phyloP scores from a whole-genome alignment of 371 early-diverging fungal species.

The Agmasoma carcini region DNA sequence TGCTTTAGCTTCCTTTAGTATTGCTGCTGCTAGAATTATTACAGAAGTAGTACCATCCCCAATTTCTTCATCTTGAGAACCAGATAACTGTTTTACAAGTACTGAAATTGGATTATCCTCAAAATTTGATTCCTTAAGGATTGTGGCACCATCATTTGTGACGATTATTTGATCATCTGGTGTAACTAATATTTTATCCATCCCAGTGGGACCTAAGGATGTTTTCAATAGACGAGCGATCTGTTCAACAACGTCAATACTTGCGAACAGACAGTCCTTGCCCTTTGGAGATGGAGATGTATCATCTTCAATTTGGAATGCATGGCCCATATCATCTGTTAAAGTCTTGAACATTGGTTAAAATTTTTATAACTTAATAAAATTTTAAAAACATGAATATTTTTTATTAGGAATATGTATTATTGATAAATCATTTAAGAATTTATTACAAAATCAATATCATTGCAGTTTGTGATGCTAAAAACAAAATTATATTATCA shows the following conservation, averaged over 20 bases:
- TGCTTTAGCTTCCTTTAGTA: slow-evolving; percentile 84
- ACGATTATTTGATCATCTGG: slow-evolving; percentile 96
- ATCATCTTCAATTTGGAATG: slow-evolving; percentile 31
- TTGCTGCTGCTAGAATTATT: slow-evolving; percentile 88
- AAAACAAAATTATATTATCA: too few species aligned
- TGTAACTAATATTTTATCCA: slow-evolving; percentile 95
- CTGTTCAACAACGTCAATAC: slow-evolving; percentile 82
- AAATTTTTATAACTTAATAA: not conserved
- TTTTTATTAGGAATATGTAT: too few species aligned
- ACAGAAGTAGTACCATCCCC: slow-evolving; percentile 99
- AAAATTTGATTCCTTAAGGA: slow-evolving; percentile 89
- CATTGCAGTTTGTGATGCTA: too few species aligned
- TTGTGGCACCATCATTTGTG: slow-evolving; percentile 99
- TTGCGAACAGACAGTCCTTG: slow-evolving; percentile 54
- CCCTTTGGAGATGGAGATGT: slow-evolving; percentile 11
- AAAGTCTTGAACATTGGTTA: slow-evolving; percentile 13
- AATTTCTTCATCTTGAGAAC: slow-evolving; percentile 97
- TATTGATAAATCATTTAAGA: too few species aligned
- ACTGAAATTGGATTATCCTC: slow-evolving; percentile 87
- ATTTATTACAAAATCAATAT: too few species aligned
- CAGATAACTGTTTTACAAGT: slow-evolving; percentile 83
- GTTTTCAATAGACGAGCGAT: slow-evolving; percentile 85
- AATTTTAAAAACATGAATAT: slow-evolving; percentile 16
- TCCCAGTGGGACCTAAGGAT: slow-evolving; percentile 89
- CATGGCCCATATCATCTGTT: slow-evolving; percentile 41